A percentile compares a stretch with the other conserved stretches of the same genome.
Evolutionary conservation across 495 filamentous ascomycete genomes (phyloP).

Genomic region (Halenospora varia): DNA sequence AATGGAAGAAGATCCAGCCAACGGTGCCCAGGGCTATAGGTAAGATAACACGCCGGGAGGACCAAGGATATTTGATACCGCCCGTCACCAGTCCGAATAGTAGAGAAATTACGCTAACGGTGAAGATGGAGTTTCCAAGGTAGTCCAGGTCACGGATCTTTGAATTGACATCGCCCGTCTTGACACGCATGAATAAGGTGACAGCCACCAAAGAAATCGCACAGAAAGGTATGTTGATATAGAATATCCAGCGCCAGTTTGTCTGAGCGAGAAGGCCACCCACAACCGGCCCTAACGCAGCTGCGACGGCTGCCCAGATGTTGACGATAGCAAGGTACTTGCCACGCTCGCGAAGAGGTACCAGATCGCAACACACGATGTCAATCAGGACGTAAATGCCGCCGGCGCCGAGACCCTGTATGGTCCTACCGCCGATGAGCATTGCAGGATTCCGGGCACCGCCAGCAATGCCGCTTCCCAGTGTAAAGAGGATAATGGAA

Average conservation of each 20-base stretch:
- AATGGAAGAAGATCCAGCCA: slow-evolving; percentile 51
- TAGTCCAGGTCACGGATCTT: slow-evolving; percentile 58
- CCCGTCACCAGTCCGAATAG: slow-evolving; percentile 73
- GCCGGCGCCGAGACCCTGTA: slow-evolving; percentile 79
- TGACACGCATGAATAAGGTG: slow-evolving; percentile 65
- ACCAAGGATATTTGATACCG: slow-evolving; percentile 70
- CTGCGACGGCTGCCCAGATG: slow-evolving; percentile 65
- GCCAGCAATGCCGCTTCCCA: slow-evolving; percentile 62
- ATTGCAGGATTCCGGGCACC: slow-evolving; percentile 62
- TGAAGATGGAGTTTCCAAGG: slow-evolving; percentile 60
- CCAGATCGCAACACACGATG: slow-evolving; percentile 75
- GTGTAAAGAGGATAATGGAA: slow-evolving; percentile 57
- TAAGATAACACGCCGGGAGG: slow-evolving; percentile 67
- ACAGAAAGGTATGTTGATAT: slow-evolving; percentile 37
- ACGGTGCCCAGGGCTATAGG: slow-evolving; percentile 68
- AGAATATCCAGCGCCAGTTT: slow-evolving; percentile 82
- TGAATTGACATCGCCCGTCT: slow-evolving; percentile 33
- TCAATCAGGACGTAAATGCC: slow-evolving; percentile 75
- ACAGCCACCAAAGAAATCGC: slow-evolving; percentile 46
- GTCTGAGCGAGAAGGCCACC: slow-evolving; percentile 54
- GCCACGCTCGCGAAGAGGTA: slow-evolving; percentile 51
- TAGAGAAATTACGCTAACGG: slow-evolving; percentile 72
- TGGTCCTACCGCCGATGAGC: slow-evolving; percentile 66
- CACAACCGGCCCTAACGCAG: slow-evolving; percentile 66
- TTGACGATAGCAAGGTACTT: slow-evolving; percentile 52